Evolutionary conservation across 176 grass and related monocot genomes (phyloP).

Genomic region (Oropetium thomaeum): DNA sequence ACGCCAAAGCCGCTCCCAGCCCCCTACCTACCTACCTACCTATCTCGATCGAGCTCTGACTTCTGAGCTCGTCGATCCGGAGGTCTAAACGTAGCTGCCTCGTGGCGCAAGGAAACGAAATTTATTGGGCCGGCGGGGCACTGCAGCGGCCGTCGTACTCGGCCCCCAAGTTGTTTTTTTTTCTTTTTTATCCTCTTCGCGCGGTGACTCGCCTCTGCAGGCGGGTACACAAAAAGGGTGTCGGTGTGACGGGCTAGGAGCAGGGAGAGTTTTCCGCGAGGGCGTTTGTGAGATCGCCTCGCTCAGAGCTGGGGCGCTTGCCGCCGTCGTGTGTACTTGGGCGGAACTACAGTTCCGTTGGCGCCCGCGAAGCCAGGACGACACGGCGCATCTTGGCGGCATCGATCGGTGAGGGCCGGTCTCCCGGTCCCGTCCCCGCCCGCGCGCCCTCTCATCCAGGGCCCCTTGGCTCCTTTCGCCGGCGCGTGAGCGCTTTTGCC

Average conservation of each 20-base stretch:
- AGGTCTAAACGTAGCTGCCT: not conserved
- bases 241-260: too few species aligned
- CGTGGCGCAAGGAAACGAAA: not conserved
- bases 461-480: not conserved
- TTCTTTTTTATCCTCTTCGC: not conserved
- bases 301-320: not conserved
- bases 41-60: not conserved
- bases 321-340: conserved; percentile 6
- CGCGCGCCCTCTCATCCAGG: not conserved
- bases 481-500: conserved; percentile 1
- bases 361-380: not conserved
- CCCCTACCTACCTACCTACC: not conserved
- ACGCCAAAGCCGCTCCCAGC: too few species aligned
- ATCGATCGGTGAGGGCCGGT: conserved; percentile 4
- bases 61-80: not conserved
- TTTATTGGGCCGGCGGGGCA: conserved; percentile 14
- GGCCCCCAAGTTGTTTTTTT: too few species aligned
- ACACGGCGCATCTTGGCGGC: conserved; percentile 16
- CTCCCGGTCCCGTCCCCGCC: not conserved
- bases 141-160: not conserved
- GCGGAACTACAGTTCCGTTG: not conserved
- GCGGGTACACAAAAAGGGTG: too few species aligned
- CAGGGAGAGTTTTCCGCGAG: too few species aligned
- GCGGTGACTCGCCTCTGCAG: not conserved
- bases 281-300: too few species aligned